phyloP scores from a whole-genome alignment of 2,329 filamentous ascomycete species.

The Stromatinia cepivora region DNA sequence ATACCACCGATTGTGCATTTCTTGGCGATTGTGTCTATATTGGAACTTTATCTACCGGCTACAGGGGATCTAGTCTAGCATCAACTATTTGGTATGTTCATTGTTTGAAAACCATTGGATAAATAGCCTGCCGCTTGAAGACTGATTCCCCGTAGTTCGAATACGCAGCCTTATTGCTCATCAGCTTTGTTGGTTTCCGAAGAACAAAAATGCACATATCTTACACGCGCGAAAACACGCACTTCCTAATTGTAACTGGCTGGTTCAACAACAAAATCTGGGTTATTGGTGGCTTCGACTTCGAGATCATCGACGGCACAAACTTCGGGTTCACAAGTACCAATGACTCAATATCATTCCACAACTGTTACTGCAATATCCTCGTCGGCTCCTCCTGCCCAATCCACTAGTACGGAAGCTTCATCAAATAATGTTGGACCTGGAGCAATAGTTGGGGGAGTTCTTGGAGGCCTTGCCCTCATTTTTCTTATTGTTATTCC shows the following conservation, averaged over 20 bases:
- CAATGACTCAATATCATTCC: background rate
- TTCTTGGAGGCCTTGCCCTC: background rate
- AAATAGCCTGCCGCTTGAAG: background rate
- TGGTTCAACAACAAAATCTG: background rate
- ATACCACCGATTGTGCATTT: background rate
- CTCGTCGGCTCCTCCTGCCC: background rate
- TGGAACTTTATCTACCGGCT: background rate
- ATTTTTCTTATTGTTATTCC: background rate
- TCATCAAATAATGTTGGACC: background rate
- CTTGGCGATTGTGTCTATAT: conserved; percentile 1
- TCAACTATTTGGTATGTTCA: background rate
- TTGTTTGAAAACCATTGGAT: background rate
- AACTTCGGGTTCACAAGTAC: background rate
- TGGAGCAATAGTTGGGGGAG: background rate
- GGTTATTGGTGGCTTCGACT: background rate
- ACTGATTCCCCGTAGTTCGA: background rate
- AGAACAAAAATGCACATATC: background rate
- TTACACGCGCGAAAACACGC: background rate
- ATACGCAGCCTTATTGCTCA: background rate
- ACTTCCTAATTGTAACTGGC: background rate
- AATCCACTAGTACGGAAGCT: background rate
- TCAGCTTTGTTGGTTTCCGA: background rate
- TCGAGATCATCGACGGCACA: no score
- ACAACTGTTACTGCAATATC: background rate
- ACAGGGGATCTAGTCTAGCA: background rate